phyloP scores from a whole-genome alignment of 257 asterid genomes.

The Thymus mandschuricus region DNA sequence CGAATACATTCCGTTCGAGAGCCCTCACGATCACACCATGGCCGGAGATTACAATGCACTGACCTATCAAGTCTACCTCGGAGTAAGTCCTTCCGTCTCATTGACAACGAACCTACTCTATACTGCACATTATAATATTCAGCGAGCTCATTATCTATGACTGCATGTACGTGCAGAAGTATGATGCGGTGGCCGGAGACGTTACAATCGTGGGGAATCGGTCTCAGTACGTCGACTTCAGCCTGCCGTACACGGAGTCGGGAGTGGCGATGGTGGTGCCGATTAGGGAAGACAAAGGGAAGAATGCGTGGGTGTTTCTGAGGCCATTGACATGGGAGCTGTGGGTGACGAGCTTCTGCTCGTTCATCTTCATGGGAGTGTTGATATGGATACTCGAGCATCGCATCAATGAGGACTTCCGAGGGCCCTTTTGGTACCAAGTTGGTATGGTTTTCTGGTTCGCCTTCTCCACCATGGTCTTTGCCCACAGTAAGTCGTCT shows the following conservation, averaged over 20 bases:
- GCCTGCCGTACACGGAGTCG: conserved; percentile 34
- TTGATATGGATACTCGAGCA: conserved; percentile 39
- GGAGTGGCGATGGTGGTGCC: conserved; percentile 38
- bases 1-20: conserved; percentile 34
- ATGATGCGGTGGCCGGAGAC: conserved; percentile 37
- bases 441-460: conserved; percentile 55
- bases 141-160: no score
- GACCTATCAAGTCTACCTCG: conserved; percentile 36
- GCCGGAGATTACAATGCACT: conserved; percentile 31
- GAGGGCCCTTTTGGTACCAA: conserved; percentile 37
- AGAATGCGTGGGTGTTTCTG: conserved; percentile 36
- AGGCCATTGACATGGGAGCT: conserved; percentile 39
- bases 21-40: conserved; percentile 10
- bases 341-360: conserved; percentile 36
- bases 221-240: conserved; percentile 36
- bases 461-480: conserved; percentile 52
- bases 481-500: conserved; percentile 38
- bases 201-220: conserved; percentile 36
- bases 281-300: conserved; percentile 19
- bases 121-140: no score
- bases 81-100: conserved; percentile 31
- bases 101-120: no score
- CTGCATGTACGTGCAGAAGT: conserved; percentile 26
- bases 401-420: conserved; percentile 32
- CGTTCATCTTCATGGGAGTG: conserved; percentile 27